Evolutionary conservation across 2,329 filamentous ascomycete species (phyloP).

Genomic region (Verticillium dahliae): DNA sequence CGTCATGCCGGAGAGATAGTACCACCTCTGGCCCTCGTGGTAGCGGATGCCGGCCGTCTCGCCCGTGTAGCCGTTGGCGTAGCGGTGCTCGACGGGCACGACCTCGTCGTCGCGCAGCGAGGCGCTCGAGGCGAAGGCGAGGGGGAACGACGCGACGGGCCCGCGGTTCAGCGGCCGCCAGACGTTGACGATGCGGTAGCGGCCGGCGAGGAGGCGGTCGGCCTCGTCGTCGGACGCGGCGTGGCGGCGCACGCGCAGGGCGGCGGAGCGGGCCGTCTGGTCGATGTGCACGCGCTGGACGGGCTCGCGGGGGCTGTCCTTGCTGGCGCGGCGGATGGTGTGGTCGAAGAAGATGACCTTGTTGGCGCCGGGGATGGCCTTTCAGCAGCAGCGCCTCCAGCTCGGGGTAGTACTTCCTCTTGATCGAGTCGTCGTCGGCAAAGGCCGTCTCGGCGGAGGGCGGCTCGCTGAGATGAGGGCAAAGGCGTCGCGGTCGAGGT

Average conservation of each 20-base stretch:
- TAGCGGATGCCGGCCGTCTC: conserved; percentile 66
- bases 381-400: conserved; percentile 65
- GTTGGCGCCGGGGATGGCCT: conserved; percentile 58
- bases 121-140: conserved; percentile 62
- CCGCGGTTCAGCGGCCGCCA: conserved; percentile 62
- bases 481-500: conserved; percentile 71
- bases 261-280: conserved; percentile 64
- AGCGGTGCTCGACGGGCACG: conserved; percentile 67
- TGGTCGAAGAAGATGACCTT: conserved; percentile 78
- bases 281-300: conserved; percentile 76
- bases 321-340: conserved; percentile 66
- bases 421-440: conserved; percentile 61
- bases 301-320: conserved; percentile 56
- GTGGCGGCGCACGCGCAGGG: conserved; percentile 61
- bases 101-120: conserved; percentile 57
- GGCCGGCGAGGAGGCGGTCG: conserved; percentile 54
- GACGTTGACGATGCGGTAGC: conserved; percentile 82
- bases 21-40: conserved; percentile 61
- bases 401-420: conserved; percentile 75
- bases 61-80: conserved; percentile 59
- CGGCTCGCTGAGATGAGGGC: conserved; percentile 52
- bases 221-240: conserved; percentile 55
- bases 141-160: conserved; percentile 59
- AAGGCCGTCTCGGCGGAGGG: conserved; percentile 55
- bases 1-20: conserved; percentile 74